A percentile compares a stretch with the other conserved stretches of the same genome.
phyloP scores from a whole-genome alignment of 129 eudicot species.

The Arctium lappa region DNA sequence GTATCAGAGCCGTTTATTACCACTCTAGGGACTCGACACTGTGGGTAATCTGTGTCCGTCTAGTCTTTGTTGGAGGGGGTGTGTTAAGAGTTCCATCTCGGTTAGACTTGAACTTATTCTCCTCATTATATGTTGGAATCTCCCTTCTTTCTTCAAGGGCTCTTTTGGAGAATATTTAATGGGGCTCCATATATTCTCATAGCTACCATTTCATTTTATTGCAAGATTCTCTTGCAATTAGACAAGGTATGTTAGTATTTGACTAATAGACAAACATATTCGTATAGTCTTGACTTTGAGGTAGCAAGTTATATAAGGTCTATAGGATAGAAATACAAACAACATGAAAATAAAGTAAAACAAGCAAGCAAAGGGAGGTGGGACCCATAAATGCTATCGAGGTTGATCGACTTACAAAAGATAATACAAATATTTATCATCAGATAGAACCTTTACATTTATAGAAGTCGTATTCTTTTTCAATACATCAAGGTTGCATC shows the following conservation, averaged over 20 bases:
- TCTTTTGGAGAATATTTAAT: too few species aligned
- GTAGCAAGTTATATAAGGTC: constrained; percentile 4
- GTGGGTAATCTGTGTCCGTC: too few species aligned
- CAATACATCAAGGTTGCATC: constrained; percentile 8
- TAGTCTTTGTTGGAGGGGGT: too few species aligned
- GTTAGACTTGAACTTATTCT: too few species aligned
- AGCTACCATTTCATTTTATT: background rate
- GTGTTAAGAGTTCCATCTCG: too few species aligned
- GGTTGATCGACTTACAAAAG: constrained; percentile 10
- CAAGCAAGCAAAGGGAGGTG: background rate
- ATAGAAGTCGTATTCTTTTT: constrained; percentile 8
- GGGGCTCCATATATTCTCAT: too few species aligned
- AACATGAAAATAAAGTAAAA: background rate
- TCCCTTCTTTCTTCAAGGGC: too few species aligned
- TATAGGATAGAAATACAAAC: background rate
- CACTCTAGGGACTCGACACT: too few species aligned
- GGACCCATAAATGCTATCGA: constrained; percentile 4
- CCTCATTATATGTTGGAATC: too few species aligned
- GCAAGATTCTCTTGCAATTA: background rate
- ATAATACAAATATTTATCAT: background rate
- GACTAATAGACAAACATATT: constrained; percentile 17
- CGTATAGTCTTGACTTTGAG: constrained; percentile 4
- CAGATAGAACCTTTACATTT: constrained; percentile 10
- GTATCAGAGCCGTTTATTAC: background rate
- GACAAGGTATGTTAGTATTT: constrained; percentile 20